Conservation (phyloP, 2,329 filamentous ascomycete species). For the Colletotrichum aenigma region DNA sequence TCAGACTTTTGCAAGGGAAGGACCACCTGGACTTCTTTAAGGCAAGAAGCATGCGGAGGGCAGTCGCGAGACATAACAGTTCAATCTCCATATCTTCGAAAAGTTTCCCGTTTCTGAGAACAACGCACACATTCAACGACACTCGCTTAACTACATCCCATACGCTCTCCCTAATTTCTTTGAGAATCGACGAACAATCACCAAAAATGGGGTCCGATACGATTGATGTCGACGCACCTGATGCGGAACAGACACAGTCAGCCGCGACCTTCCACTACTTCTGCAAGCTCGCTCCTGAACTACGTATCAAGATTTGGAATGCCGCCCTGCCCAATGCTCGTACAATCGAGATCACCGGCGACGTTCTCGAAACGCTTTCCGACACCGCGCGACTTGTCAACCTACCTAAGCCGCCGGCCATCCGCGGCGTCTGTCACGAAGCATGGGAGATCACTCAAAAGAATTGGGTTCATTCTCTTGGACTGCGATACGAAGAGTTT, state of each 20-base stretch:
- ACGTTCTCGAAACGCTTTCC: not conserved
- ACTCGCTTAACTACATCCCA: not conserved
- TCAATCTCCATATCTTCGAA: not conserved
- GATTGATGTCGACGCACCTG: not conserved
- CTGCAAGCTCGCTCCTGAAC: conserved; percentile 8
- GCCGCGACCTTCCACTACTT: not conserved
- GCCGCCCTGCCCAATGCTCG: conserved; percentile 6
- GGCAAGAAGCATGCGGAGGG: not conserved
- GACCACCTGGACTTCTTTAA: not conserved
- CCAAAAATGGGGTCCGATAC: not conserved
- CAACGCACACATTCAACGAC: not conserved
- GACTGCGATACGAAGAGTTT: not conserved
- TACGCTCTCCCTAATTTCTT: not conserved
- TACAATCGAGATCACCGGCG: not conserved
- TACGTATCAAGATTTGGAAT: conserved; percentile 22
- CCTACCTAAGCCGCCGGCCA: not conserved
- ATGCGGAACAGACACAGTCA: not conserved
- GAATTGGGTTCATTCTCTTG: not conserved
- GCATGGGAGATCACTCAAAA: not conserved
- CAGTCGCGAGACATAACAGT: not conserved
- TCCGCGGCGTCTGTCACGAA: not conserved
- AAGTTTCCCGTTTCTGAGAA: not conserved
- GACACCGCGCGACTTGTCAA: not conserved
- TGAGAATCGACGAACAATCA: not conserved
- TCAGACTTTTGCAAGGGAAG: not conserved